Base-by-base conservation (phyloP, 2,329 filamentous ascomycete genomes). In the Fusarium veterinarium region DNA sequence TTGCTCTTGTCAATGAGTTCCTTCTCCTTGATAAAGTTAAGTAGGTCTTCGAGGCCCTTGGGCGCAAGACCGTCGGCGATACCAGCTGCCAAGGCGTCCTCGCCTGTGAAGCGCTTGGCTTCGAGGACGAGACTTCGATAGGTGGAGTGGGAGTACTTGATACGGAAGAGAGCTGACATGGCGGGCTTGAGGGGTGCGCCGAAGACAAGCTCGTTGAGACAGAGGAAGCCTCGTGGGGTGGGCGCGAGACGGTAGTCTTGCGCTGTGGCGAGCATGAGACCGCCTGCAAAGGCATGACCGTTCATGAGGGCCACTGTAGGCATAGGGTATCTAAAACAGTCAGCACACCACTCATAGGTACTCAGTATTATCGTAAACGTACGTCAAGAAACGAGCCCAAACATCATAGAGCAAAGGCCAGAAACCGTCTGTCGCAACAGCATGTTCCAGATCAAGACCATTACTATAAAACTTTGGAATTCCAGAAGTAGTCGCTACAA, bases 181-280 rank as follows among this genome's bases (percentile, higher is more conserved):
- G 92, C 86, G 6, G 93, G 87, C 73, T 91, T 88, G 40, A 96
- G 87, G n/a, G 91, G 89, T 3, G 91, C 91, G 57, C 93, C 93
- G 69, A 96, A 92, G 73, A 95, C 91, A 19, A 96, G 86, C 83
- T 96, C 93, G 81, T 95, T 95, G 74, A 96, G 84, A 81, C 93
- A 95, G 42, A 93, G 81, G 81, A 90, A 95, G n/a, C 93, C 94
- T 25, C 88, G 86, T 4, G 86, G 78, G 1, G 91, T 88, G 78
- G 92, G 92, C 84, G 93, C 92, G 74, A 96, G 86, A 33, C 94
- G 89, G 84, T 96, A 96, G 83, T 95, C 93, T 82, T 95, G 93
- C 82, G 92, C 90, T 88, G 94, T 93, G 65, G 92, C 89, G 14
- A 92, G 84, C 91, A 96, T 95, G 68, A 95, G 85, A n/a, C 92